phyloP scores from a whole-genome alignment of 306 rosid species.

The Vigna angularis region DNA sequence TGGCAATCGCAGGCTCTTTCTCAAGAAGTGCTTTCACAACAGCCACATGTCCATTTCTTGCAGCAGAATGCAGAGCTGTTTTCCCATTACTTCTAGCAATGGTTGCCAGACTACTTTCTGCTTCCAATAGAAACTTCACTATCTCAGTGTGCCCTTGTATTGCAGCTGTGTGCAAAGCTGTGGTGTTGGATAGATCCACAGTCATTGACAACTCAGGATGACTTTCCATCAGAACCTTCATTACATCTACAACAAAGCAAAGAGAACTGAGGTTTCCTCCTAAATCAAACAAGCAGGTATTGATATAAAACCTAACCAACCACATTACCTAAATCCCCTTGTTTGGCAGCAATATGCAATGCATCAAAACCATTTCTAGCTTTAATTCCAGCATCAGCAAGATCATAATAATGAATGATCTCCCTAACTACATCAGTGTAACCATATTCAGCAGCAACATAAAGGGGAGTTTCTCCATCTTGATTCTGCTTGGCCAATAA shows the following conservation, averaged over 20 bases:
- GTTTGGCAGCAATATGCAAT: conserved; percentile 96
- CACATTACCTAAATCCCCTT: conserved; percentile 70
- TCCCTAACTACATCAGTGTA: conserved; percentile 78
- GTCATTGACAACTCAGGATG: conserved; percentile 92
- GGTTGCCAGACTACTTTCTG: conserved; percentile 81
- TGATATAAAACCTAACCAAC: background rate
- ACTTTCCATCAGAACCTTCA: conserved; percentile 78
- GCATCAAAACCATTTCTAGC: conserved; percentile 97
- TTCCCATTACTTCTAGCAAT: conserved; percentile 95
- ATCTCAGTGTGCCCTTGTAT: conserved; percentile 82
- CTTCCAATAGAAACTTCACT: conserved; percentile 73
- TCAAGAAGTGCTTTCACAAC: conserved; percentile 69
- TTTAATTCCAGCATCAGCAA: conserved; percentile 76
- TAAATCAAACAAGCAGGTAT: conserved; percentile 15
- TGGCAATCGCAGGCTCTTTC: conserved; percentile 67
- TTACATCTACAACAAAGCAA: conserved; percentile 63
- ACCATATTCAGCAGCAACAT: conserved; percentile 90
- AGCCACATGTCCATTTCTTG: conserved; percentile 86
- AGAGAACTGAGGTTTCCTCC: conserved; percentile 6
- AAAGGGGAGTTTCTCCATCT: conserved; percentile 88
- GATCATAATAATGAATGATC: conserved; percentile 80
- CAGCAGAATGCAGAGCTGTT: conserved; percentile 92
- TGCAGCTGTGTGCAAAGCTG: conserved; percentile 97
- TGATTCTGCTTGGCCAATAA: conserved; percentile 76
- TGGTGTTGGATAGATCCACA: conserved; percentile 89